Percentiles rank a stretch among this genome's conserved stretches.
Evolutionary conservation across 768 basidiomycete genomes (phyloP).

Genomic region (Amanita rubescens): DNA sequence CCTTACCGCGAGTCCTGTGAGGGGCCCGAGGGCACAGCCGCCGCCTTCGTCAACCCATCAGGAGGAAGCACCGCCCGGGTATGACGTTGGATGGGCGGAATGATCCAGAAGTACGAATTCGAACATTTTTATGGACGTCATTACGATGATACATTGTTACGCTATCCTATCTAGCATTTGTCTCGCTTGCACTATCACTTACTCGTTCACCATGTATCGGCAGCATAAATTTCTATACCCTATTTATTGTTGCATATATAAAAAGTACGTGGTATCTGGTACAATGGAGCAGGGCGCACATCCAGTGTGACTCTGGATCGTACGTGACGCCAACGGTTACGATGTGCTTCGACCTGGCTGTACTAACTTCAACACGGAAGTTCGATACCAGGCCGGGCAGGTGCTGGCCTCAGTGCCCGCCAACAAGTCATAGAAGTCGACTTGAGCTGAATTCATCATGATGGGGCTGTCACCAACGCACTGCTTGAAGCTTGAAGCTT

Average conservation of each 20-base stretch:
- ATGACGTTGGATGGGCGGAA: slow-evolving; percentile 55
- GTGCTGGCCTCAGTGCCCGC: no score
- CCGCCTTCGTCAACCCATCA: slow-evolving; percentile 23
- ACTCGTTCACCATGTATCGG: neutral
- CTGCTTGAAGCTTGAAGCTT: no score
- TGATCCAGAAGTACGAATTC: neutral
- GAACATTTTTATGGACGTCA: neutral
- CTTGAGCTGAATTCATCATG: no score
- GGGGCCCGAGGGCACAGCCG: slow-evolving; percentile 33
- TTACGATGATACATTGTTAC: neutral
- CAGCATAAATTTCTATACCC: neutral
- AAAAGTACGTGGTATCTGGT: neutral
- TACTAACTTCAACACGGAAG: no score
- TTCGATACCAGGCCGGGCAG: no score
- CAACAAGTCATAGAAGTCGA: no score
- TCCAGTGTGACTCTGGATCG: no score
- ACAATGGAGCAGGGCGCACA: no score
- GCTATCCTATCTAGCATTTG: neutral
- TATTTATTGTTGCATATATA: neutral
- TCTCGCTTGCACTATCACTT: neutral
- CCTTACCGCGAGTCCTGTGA: slow-evolving; percentile 31
- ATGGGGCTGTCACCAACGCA: slow-evolving; percentile 67
- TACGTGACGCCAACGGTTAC: no score
- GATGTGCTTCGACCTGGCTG: no score
- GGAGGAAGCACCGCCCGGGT: slow-evolving; percentile 58